Base-by-base conservation (phyloP, 495 filamentous ascomycete species). In the Talaromyces nanjingensis region DNA sequence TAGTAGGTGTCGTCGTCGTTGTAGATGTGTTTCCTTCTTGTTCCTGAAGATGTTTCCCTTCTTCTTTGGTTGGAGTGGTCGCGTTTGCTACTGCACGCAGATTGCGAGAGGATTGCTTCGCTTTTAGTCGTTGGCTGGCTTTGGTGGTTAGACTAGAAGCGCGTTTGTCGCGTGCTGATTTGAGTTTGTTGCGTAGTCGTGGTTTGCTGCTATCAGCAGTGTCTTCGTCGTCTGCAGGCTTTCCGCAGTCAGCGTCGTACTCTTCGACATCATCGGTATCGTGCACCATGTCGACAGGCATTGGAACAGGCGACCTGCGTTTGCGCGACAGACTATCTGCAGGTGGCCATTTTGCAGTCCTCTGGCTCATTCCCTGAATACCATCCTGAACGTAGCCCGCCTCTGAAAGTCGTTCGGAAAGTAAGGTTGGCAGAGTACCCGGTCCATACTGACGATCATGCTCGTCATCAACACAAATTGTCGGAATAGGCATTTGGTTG, bases 321-420 rank as follows among this genome's bases (percentile, higher is more conserved):
- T 79, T 80, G 62, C 69, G 77, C 59, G 77, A 77, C 31, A 71
- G 67, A 68, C 72, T 76, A 71, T 76, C 71, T 64, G 72, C 70
- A 65, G 73, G 68, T 62, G 71, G 69, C 60, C 60, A 62, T 52
- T 31, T 54, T 5, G 60, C 12, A 6, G 3, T 54, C 29, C 2
- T 22, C 9, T 59, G 56, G 20, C 56, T 37, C 8, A 29, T 37
- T 22, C 27, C 27, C 5, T 52, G 20, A 6, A 52, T 52, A 3
- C 16, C 16, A 16, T 8, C n/a, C 24, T 56, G 53, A 14, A 56
- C 53, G 27, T 56, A 29, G 11, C 22, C 53, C 11, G 53, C 53
- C 11, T 77, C 72, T 1, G 86, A 69, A 5, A 86, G 67, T 34
- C 84, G 73, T 70, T 87, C 86, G 14, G 86, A 88, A 6, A 85